Base-by-base conservation (phyloP, 2,329 filamentous ascomycete species). In the Cercospora sesami region DNA sequence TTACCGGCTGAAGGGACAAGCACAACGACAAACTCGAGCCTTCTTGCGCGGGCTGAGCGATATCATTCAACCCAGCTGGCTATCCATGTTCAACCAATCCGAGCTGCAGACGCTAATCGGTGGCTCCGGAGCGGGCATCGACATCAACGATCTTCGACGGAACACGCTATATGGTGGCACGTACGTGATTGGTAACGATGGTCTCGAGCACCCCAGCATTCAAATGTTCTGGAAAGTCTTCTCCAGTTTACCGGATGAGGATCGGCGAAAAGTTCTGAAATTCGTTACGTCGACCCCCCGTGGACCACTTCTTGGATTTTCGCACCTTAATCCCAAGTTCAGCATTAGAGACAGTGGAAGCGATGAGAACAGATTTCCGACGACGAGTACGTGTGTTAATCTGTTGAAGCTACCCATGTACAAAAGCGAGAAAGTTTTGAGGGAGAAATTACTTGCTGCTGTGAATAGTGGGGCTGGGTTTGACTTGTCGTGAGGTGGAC, bases 21-120 rank as follows among this genome's bases (percentile, higher is more conserved):
- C 92, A 1, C 86, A 86, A 60, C 81, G 85, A n/a, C 93, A 97
- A 76, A 97, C 94, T 0, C 86, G 89, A 23, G 93, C 93, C 1
- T 99, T 99, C 78, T 86, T 99, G 7, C 89, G 89, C 65, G 95
- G 95, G 0, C 87, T 99, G 1, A 89, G 91, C 23, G 86, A 90
- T 71, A 96, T 99, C 76, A 95, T 99, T 72, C 90, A 94, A 67
- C 94, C 94, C 0, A 88, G 88, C 3, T 99, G 95, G 95, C 86
- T 99, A 4, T 93, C 91, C 75, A 98, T 99, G 95, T 99, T 99
- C 84, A 99, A 99, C 79, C 94, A 97, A 78, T 88, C 88, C 3
- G 95, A 99, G 79, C 86, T 99, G 4, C 95, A 98, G 80, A 95
- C 92, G 1, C 89, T 99, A 5, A 91, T 99, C 16, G 92, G 93